Conservation (phyloP, 352 stramenopile genomes). For the Globisporangium echinulatum region DNA sequence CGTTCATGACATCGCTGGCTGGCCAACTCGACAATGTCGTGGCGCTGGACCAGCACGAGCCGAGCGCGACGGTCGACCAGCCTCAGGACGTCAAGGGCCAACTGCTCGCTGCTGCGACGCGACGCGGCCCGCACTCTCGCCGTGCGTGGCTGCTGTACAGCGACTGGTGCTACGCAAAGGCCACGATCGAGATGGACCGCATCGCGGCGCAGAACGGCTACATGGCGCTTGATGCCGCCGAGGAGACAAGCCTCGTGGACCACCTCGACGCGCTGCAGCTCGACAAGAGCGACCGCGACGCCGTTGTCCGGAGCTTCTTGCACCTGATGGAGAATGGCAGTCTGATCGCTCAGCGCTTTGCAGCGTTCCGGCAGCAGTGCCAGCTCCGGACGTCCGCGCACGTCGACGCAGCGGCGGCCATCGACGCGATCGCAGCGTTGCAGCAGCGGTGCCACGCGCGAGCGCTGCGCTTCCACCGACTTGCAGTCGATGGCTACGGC, state of each 20-base stretch:
- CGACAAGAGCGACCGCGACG: conserved; percentile 20
- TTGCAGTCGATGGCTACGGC: conserved; percentile 38
- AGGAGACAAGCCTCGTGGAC: conserved; percentile 32
- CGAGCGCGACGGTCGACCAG: conserved; percentile 16
- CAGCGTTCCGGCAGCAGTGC: conserved; percentile 32
- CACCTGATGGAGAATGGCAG: conserved; percentile 47
- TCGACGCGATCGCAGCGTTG: conserved; percentile 28
- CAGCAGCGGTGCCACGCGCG: conserved; percentile 27
- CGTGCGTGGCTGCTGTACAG: conserved; percentile 58
- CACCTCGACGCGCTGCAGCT: conserved; percentile 39
- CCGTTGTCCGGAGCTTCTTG: conserved; percentile 34
- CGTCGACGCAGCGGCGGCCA: conserved; percentile 5
- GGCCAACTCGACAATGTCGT: not conserved
- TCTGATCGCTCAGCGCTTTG: conserved; percentile 26
- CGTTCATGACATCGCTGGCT: not conserved
- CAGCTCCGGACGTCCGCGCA: conserved; percentile 8
- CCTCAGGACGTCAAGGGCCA: conserved; percentile 8
- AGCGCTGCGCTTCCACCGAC: conserved; percentile 26
- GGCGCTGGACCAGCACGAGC: not conserved
- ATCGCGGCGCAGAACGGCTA: conserved; percentile 43
- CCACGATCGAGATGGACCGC: conserved; percentile 30
- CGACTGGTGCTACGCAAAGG: conserved; percentile 66
- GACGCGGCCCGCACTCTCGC: conserved; percentile 25
- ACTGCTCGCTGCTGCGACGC: conserved; percentile 23
- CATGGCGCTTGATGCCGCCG: conserved; percentile 34